Base-by-base conservation (phyloP, 2,329 filamentous ascomycete genomes). In the Phaeoacremonium minimum region DNA sequence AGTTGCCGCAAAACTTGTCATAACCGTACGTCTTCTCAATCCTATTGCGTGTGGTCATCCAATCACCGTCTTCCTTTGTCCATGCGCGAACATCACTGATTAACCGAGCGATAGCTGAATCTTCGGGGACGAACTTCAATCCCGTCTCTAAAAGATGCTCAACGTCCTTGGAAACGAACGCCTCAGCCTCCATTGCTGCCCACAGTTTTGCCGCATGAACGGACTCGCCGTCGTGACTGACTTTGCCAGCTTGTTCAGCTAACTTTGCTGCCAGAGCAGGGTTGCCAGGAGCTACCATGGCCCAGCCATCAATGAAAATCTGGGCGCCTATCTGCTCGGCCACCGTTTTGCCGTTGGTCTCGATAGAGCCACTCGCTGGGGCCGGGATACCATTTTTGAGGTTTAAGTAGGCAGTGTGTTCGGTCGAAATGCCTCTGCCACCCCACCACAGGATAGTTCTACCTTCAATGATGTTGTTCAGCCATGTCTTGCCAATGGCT, bases 281-380 rank as follows among this genome's bases (percentile, higher is more conserved):
- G 15, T 56, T 44, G 0, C 55, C 55, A 0, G 59, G 56, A 0
- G 50, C 43, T 4, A 54, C 55, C 43, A 63, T 45, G 7, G 55
- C 58, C 51, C 54, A 63, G 7, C 54, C 60, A 38, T 63, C 60
- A 37, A 63, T 57, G 37, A 63, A 63, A 16, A 63, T 63, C 46
- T 61, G 58, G 4, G 56, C 59, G 7, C 60, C 59, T 19, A 63
- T 61, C 47, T 63, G 59, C 40, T 61, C 53, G 2, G 59, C 56
- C 15, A 60, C 44, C 0, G 55, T 58, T 18, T 35, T 35, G 4
- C 57, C 56, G 30, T 57, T 60, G 6, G 45, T 51, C 3, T 32
- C 15, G 2, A 48, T 49, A 6, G 52, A 41, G 4, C 58, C 58
- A 38, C 55, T 60, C 11, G 33, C 33, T 1, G 63, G 55, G 6